Conservation (phyloP, 2,329 filamentous ascomycete genomes). For the Trichoderma atrobrunneum region DNA sequence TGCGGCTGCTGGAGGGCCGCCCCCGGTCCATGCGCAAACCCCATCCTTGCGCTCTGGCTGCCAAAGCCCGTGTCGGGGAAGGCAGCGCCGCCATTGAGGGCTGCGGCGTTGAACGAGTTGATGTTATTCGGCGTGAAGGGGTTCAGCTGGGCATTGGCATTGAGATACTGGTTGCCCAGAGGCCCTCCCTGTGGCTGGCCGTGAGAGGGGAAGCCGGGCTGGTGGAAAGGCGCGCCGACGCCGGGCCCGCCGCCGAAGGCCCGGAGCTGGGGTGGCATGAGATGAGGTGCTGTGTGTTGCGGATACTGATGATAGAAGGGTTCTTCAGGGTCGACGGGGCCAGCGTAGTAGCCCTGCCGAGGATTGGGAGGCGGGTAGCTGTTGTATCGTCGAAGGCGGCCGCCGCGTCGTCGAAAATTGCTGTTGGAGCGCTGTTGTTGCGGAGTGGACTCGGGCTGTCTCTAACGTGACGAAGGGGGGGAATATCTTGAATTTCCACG, state of each 20-base stretch:
- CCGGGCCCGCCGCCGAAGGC: constrained; percentile 39
- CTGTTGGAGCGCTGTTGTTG: not conserved
- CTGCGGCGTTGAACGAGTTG: constrained; percentile 56
- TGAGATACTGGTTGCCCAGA: constrained; percentile 70
- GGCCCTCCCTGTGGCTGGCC: constrained; percentile 49
- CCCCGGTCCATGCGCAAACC: constrained; percentile 64
- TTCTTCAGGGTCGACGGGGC: not conserved
- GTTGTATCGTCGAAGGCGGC: not conserved
- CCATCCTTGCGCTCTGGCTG: constrained; percentile 83
- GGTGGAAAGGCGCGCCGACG: constrained; percentile 41
- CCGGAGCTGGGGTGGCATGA: constrained; percentile 40
- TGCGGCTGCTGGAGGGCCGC: constrained; percentile 58
- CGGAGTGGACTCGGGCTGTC: constrained; percentile 16
- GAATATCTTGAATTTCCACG: constrained; percentile 19
- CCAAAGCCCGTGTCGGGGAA: constrained; percentile 71
- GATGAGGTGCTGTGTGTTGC: not conserved
- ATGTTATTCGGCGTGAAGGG: constrained; percentile 60
- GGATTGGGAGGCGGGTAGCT: not conserved
- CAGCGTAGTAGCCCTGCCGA: not conserved
- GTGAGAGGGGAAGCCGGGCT: constrained; percentile 52
- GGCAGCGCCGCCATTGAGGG: constrained; percentile 54
- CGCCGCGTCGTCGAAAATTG: not conserved
- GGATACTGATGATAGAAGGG: not conserved
- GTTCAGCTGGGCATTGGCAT: constrained; percentile 64
- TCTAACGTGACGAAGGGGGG: constrained; percentile 31